These are phyloP conservation scores for Tetragonia tetragonoides DNA, from an alignment of 148 eudicot species.

Conservation along the genomic window DNA sequence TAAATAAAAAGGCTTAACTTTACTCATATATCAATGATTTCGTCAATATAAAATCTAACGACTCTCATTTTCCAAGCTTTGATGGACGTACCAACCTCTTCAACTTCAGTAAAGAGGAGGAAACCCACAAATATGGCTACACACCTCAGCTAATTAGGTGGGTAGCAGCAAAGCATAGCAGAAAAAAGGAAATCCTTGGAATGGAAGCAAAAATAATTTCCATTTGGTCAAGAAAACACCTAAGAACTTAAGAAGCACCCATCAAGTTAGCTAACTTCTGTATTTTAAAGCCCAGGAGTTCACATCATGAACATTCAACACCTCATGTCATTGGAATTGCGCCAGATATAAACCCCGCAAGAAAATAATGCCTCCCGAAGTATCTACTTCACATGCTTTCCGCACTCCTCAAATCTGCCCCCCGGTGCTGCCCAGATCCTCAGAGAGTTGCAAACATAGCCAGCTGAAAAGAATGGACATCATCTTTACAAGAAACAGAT, in stretches of 20 bases:
- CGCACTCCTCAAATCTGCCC: slow-evolving; percentile 25
- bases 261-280: slow-evolving; percentile 23
- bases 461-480: slow-evolving; percentile 39
- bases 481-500: slow-evolving; percentile 45
- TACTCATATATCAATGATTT: too few relatives aligned
- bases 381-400: slow-evolving; percentile 23
- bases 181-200: slow-evolving; percentile 22
- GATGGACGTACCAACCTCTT: slow-evolving; percentile 4
- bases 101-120: not conserved
- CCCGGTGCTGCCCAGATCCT: slow-evolving; percentile 23
- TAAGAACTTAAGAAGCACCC: not conserved
- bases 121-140: slow-evolving; percentile 8
- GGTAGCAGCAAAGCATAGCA: slow-evolving; percentile 21
- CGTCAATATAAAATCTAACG: too few relatives aligned
- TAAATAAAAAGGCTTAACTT: too few relatives aligned
- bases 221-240: slow-evolving; percentile 21
- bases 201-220: slow-evolving; percentile 24
- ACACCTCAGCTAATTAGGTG: slow-evolving; percentile 25
- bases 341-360: not conserved
- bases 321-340: slow-evolving; percentile 2
- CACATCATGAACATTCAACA: slow-evolving; percentile 2
- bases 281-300: slow-evolving; percentile 1
- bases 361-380: slow-evolving; percentile 53
- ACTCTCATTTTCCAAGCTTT: not conserved
- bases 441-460: slow-evolving; percentile 13